Evolutionary conservation across 148 eudicot genomes (phyloP).

Genomic region (Dysphania ambrosioides): DNA sequence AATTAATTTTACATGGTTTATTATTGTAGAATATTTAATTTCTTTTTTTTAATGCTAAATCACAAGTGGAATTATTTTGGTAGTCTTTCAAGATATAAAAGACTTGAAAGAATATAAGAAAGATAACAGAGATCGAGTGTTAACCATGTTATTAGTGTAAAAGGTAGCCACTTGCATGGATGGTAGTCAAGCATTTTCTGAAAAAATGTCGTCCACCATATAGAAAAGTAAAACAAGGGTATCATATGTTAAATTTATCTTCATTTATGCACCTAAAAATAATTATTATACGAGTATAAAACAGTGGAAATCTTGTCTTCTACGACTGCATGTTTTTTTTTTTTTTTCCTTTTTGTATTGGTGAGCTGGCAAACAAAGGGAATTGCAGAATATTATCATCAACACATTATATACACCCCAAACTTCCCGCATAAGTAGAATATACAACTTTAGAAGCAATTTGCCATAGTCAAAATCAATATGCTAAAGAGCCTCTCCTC

Average conservation of each 20-base stretch:
- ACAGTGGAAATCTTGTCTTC: neutral
- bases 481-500: neutral
- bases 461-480: constrained; percentile 12
- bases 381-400: neutral
- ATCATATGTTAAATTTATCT: no score
- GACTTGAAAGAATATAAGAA: neutral
- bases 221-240: neutral
- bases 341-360: neutral
- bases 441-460: constrained; percentile 8
- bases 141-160: neutral
- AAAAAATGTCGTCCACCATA: no score
- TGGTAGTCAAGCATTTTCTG: neutral
- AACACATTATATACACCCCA: neutral
- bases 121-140: neutral
- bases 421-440: neutral
- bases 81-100: neutral
- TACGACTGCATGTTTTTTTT: no score
- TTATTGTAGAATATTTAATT: no score
- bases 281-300: no score
- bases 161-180: neutral
- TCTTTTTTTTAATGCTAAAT: neutral
- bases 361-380: neutral
- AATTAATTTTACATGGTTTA: no score
- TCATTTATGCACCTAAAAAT: no score
- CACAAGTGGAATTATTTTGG: neutral